Conservation (phyloP, 1,139 yeast genomes). For the Hansenula sp. region DNA sequence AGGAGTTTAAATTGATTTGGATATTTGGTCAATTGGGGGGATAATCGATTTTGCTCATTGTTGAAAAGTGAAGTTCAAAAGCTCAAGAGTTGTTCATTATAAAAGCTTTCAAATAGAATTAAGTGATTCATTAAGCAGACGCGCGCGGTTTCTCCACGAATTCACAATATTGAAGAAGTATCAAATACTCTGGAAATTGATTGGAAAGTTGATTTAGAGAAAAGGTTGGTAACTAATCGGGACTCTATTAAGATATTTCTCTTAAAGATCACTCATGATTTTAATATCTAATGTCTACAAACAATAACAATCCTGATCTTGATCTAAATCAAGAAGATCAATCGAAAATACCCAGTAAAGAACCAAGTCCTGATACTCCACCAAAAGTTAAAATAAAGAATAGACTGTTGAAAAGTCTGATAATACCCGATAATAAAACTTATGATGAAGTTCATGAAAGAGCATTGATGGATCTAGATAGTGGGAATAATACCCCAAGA, state of each 20-base stretch:
- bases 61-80: too few species aligned
- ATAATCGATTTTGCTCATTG: too few species aligned
- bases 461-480: slow-evolving; percentile 17
- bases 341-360: background rate
- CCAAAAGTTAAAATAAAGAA: background rate
- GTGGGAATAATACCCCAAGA: slow-evolving; percentile 9
- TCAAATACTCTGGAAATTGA: background rate
- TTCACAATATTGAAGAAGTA: background rate
- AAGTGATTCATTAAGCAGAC: too few species aligned
- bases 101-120: too few species aligned
- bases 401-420: slow-evolving; percentile 15
- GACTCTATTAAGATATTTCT: too few species aligned
- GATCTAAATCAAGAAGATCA: background rate
- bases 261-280: too few species aligned
- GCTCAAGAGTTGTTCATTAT: too few species aligned
- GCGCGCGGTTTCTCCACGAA: slow-evolving; percentile 1
- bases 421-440: slow-evolving; percentile 25
- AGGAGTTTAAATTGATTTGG: too few species aligned
- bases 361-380: background rate
- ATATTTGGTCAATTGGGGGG: too few species aligned
- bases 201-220: too few species aligned
- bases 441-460: slow-evolving; percentile 23
- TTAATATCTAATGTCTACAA: background rate
- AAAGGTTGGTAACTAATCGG: too few species aligned
- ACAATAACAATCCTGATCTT: background rate